phyloP scores from a whole-genome alignment of 2,329 filamentous ascomycete species.

The Colletotrichum somersetense region DNA sequence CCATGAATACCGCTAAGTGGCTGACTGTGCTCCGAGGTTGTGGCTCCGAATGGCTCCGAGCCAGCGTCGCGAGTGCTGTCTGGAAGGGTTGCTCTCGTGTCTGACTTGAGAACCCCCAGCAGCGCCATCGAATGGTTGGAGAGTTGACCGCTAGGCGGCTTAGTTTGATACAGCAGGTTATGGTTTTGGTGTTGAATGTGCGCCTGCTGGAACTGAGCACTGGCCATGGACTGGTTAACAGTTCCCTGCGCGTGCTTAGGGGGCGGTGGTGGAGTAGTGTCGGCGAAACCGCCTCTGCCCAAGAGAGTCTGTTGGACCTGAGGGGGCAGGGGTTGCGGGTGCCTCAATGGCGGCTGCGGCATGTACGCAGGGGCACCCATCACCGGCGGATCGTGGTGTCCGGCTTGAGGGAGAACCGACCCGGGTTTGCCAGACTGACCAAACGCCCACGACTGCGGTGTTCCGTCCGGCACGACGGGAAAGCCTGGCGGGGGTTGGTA shows the following conservation, averaged over 20 bases:
- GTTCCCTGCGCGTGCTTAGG: slow-evolving; percentile 30
- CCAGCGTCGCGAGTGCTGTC: not conserved
- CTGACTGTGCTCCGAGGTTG: not conserved
- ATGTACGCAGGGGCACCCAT: slow-evolving; percentile 19
- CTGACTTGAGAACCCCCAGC: slow-evolving; percentile 56
- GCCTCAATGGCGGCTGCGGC: slow-evolving; percentile 44
- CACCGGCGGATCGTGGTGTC: slow-evolving; percentile 9
- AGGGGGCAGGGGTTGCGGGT: slow-evolving; percentile 66
- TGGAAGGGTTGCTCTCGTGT: slow-evolving; percentile 12
- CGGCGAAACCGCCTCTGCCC: slow-evolving; percentile 32
- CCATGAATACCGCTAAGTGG: not conserved
- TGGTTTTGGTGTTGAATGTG: slow-evolving; percentile 36
- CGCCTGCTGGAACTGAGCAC: slow-evolving; percentile 21
- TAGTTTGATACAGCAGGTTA: slow-evolving; percentile 38
- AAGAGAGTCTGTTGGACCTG: slow-evolving; percentile 60
- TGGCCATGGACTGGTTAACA: slow-evolving; percentile 19
- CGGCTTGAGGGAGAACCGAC: slow-evolving; percentile 2
- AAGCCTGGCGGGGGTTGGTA: slow-evolving; percentile 51
- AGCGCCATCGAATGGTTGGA: slow-evolving; percentile 53
- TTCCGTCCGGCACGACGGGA: slow-evolving; percentile 40
- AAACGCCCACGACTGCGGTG: slow-evolving; percentile 35
- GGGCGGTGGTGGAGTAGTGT: slow-evolving; percentile 41
- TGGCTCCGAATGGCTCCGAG: not conserved
- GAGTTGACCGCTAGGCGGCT: slow-evolving; percentile 45
- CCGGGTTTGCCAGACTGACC: slow-evolving; percentile 3